These are phyloP conservation scores for Neurospora sp. DNA, from an alignment of 495 filamentous ascomycete species.

Conservation along the genomic window DNA sequence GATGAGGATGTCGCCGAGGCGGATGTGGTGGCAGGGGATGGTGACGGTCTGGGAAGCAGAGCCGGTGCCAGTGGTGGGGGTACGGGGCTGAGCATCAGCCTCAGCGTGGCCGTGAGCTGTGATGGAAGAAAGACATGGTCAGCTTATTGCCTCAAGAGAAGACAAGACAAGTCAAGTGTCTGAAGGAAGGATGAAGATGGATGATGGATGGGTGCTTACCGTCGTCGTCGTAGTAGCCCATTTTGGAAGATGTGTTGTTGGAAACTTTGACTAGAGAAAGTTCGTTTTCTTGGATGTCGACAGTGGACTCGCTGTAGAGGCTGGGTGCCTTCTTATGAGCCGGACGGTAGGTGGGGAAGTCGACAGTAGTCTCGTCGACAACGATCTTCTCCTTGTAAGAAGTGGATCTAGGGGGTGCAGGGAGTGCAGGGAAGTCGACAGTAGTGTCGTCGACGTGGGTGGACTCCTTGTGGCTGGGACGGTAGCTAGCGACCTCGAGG, in stretches of 20 bases:
- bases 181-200: not conserved
- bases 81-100: slow-evolving; percentile 31
- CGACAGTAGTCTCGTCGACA: slow-evolving; percentile 27
- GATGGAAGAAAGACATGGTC: slow-evolving; percentile 43
- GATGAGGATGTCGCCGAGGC: slow-evolving; percentile 96
- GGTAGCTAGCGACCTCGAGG: slow-evolving; percentile 32
- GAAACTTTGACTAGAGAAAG: slow-evolving; percentile 2
- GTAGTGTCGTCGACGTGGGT: slow-evolving; percentile 40
- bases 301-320: slow-evolving; percentile 34
- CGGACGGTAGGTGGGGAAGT: slow-evolving; percentile 18
- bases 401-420: slow-evolving; percentile 7
- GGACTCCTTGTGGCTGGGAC: slow-evolving; percentile 19
- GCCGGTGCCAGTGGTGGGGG: slow-evolving; percentile 19
- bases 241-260: slow-evolving; percentile 49
- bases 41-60: slow-evolving; percentile 67
- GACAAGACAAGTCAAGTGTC: not conserved
- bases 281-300: slow-evolving; percentile 36
- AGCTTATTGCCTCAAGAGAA: not conserved
- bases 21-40: slow-evolving; percentile 98
- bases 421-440: slow-evolving; percentile 29
- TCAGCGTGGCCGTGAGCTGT: slow-evolving; percentile 45
- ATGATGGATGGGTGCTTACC: slow-evolving; percentile 28
- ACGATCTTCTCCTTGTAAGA: slow-evolving; percentile 21
- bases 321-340: slow-evolving; percentile 24
- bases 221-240: slow-evolving; percentile 99